Conservation (phyloP, 208 protist species). For the Trypanosoma conorhini region DNA sequence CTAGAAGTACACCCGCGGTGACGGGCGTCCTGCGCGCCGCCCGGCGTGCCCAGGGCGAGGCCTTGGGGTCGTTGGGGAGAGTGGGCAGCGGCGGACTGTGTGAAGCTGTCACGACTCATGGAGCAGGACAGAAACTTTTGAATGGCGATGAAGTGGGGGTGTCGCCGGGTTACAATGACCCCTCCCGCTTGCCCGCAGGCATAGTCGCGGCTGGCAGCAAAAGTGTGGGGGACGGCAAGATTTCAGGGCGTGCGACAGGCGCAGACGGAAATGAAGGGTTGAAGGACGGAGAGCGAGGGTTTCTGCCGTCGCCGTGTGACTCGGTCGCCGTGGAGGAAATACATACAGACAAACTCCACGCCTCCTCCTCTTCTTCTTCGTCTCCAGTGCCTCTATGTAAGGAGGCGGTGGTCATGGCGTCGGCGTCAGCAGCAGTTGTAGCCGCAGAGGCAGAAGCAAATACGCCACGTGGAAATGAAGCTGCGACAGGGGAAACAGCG, state of each 20-base stretch:
- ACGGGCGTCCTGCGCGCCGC: background rate
- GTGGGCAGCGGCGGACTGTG: background rate
- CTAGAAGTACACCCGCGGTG: background rate
- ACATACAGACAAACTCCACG: background rate
- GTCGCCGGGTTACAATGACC: background rate
- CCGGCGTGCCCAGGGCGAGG: background rate
- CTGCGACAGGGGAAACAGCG: background rate
- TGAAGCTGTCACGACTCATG: background rate
- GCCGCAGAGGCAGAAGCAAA: slow-evolving; percentile 11
- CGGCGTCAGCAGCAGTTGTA: background rate
- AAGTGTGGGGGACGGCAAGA: background rate
- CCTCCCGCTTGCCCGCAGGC: background rate
- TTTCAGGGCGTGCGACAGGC: background rate
- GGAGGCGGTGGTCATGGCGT: background rate
- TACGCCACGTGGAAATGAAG: background rate
- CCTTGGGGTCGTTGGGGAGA: background rate
- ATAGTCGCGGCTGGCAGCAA: background rate
- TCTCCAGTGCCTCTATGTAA: background rate
- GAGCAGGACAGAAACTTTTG: background rate
- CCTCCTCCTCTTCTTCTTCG: background rate
- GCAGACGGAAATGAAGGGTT: background rate
- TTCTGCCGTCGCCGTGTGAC: background rate
- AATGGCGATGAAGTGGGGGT: background rate
- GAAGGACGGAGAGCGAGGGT: background rate
- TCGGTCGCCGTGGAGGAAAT: background rate